These are phyloP conservation scores for Oxytropis ochrocephala DNA, from an alignment of 306 rosid species.

Conservation along the genomic window DNA sequence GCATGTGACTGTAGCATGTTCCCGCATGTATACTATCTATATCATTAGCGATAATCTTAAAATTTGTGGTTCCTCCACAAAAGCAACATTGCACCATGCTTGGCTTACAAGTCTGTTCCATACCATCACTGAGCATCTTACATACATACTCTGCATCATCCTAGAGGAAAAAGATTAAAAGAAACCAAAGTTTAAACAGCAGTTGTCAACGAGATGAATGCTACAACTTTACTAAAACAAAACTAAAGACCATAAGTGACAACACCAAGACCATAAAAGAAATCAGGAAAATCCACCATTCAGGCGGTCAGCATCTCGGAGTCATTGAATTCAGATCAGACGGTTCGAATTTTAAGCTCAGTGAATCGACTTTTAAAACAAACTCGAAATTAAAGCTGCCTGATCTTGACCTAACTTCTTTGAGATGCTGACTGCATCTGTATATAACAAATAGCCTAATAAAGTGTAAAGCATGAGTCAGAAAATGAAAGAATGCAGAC, in stretches of 20 bases:
- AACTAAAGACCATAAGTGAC: neutral
- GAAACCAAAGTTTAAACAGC: constrained; percentile 12
- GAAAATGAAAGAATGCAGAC: neutral
- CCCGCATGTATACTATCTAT: constrained; percentile 38
- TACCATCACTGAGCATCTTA: constrained; percentile 42
- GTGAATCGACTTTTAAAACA: too few species aligned
- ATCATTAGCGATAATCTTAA: constrained; percentile 56
- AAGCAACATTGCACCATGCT: constrained; percentile 38
- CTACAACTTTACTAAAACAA: neutral
- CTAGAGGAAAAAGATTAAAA: constrained; percentile 33
- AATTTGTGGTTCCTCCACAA: constrained; percentile 50
- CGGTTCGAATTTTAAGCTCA: too few species aligned
- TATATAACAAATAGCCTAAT: neutral
- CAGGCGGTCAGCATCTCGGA: too few species aligned
- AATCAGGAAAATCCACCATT: neutral
- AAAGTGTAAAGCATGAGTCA: constrained; percentile 1
- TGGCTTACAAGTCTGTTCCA: constrained; percentile 36
- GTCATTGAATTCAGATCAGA: too few species aligned
- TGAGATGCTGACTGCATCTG: too few species aligned
- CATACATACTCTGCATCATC: constrained; percentile 68
- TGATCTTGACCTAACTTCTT: too few species aligned
- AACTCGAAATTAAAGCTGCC: too few species aligned
- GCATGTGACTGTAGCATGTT: constrained; percentile 23
- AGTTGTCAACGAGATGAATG: neutral
- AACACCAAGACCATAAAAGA: neutral